Percentiles rank a stretch among this genome's conserved stretches.
Evolutionary conservation across 495 filamentous ascomycete genomes (phyloP).

Genomic region (Clohesyomyces aquaticus): DNA sequence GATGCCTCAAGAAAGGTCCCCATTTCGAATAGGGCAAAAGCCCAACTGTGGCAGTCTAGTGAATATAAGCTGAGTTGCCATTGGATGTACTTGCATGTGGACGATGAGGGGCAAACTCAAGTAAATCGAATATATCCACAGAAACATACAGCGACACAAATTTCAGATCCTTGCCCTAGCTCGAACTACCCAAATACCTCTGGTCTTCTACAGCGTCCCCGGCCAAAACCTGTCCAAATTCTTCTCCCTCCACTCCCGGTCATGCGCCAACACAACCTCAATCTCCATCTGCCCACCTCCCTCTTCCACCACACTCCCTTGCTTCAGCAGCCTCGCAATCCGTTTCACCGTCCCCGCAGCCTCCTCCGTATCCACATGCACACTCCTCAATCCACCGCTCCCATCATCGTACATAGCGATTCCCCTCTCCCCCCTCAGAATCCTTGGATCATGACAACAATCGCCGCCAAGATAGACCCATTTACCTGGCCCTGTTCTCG

Average conservation of each 20-base stretch:
- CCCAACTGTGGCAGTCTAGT: too few relatives aligned
- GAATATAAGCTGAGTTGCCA: too few relatives aligned
- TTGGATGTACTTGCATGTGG: too few relatives aligned
- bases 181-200: background rate
- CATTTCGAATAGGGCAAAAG: too few relatives aligned
- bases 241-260: slow-evolving; percentile 45
- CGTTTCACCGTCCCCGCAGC: slow-evolving; percentile 41
- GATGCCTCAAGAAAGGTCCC: too few relatives aligned
- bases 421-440: slow-evolving; percentile 45
- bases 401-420: slow-evolving; percentile 45
- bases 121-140: too few relatives aligned
- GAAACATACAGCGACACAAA: too few relatives aligned
- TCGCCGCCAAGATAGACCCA: slow-evolving; percentile 49
- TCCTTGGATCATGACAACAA: slow-evolving; percentile 46
- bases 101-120: too few relatives aligned
- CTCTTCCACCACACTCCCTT: slow-evolving; percentile 27
- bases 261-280: slow-evolving; percentile 48
- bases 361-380: slow-evolving; percentile 43
- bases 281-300: slow-evolving; percentile 34
- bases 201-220: slow-evolving; percentile 13
- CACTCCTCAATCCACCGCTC: slow-evolving; percentile 40
- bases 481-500: slow-evolving; percentile 38
- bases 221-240: slow-evolving; percentile 40
- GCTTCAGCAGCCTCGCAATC: slow-evolving; percentile 36
- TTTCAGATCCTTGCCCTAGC: too few relatives aligned